Conservation (phyloP, 257 asterid genomes). For the Capsicum rhomboideum region DNA sequence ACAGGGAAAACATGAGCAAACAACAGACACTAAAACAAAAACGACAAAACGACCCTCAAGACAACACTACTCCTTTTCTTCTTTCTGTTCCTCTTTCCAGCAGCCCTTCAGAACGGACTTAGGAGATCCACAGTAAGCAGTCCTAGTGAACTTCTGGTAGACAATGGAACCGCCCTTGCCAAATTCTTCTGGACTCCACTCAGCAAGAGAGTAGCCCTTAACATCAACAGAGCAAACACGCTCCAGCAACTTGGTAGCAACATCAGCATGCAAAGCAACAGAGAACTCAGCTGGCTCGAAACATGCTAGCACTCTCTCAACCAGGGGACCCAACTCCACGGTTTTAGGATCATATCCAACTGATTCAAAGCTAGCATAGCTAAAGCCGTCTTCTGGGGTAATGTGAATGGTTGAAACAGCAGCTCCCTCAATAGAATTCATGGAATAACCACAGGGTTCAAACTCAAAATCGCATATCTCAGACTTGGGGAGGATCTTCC, state of each 20-base stretch:
- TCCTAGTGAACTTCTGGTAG: conserved; percentile 54
- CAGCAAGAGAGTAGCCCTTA: conserved; percentile 37
- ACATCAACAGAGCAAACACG: conserved; percentile 21
- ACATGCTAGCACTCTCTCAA: conserved; percentile 60
- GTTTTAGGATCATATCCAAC: conserved; percentile 55
- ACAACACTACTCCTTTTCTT: conserved; percentile 56
- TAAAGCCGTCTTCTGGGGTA: conserved; percentile 84
- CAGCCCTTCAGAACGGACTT: conserved; percentile 66
- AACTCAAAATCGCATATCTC: conserved; percentile 69
- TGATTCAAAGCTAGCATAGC: conserved; percentile 84
- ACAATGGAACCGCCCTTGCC: conserved; percentile 53
- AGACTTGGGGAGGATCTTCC: conserved; percentile 64
- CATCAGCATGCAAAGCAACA: conserved; percentile 45
- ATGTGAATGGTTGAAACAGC: conserved; percentile 74
- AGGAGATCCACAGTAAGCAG: conserved; percentile 53
- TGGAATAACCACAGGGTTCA: conserved; percentile 85
- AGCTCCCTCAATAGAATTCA: conserved; percentile 69
- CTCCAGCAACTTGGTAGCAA: conserved; percentile 26
- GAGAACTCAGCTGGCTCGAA: conserved; percentile 59
- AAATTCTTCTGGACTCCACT: conserved; percentile 41
- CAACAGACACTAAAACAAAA: not conserved
- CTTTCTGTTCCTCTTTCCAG: conserved; percentile 50
- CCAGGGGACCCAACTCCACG: conserved; percentile 28
- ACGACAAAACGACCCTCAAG: conserved; percentile 6
- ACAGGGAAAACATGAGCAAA: not conserved